Evolutionary conservation across 116 monocot genomes (phyloP).

Genomic region (Trichopus zeylanicus): DNA sequence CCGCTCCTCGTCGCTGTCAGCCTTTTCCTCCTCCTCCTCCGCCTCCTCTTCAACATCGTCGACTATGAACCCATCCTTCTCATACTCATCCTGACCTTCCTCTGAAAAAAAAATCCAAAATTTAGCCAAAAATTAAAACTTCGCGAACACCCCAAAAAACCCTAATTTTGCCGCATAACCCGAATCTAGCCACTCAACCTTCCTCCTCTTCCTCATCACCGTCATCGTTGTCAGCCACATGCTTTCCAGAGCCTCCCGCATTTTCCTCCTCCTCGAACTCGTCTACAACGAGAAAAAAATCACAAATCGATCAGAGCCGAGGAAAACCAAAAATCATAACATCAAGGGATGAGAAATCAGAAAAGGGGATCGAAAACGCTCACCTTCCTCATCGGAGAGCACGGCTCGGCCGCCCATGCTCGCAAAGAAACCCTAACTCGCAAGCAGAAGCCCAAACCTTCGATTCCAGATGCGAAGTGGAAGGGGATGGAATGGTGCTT

Average conservation of each 20-base stretch:
- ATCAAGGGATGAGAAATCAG: not conserved
- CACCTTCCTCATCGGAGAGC: conserved; percentile 72
- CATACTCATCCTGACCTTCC: conserved; percentile 89
- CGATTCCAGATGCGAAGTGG: too few species aligned
- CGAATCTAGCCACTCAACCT: not conserved
- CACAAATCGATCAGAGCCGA: not conserved
- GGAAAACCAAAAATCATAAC: not conserved
- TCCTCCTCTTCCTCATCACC: conserved; percentile 24
- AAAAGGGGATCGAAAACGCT: not conserved
- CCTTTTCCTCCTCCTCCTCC: conserved; percentile 57
- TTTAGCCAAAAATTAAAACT: conserved; percentile 7
- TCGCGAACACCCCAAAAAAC: not conserved
- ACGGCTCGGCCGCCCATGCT: conserved; percentile 50
- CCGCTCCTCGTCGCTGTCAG: conserved; percentile 46
- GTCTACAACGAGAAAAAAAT: too few species aligned
- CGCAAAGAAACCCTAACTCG: not conserved
- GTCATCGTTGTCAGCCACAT: conserved; percentile 22
- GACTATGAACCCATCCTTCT: conserved; percentile 94
- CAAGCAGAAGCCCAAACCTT: not conserved
- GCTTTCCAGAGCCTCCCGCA: not conserved
- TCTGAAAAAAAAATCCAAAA: too few species aligned
- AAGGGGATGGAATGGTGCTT: too few species aligned
- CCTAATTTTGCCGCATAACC: not conserved
- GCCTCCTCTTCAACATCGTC: conserved; percentile 85
- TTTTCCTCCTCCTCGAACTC: conserved; percentile 71